Percentiles rank a stretch among this genome's conserved stretches.
Conservation (phyloP, 345 rosid genomes). For the Mercurialis annua region DNA sequence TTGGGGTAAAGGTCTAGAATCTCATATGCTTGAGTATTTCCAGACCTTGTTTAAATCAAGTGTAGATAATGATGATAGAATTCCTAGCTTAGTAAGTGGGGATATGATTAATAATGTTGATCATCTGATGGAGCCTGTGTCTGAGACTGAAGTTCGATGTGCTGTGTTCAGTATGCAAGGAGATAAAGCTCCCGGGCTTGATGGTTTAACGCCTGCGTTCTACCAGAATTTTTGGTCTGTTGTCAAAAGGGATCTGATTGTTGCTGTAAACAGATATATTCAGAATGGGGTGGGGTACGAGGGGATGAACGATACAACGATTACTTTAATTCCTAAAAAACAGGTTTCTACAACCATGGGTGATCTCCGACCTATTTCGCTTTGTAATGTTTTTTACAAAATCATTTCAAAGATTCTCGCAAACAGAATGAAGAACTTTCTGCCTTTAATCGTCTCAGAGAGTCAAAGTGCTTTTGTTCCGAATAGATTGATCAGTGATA, state of each 20-base stretch:
- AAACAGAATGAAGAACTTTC: background rate
- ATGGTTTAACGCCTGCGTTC: background rate
- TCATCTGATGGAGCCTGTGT: too few species aligned
- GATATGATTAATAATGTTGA: too few species aligned
- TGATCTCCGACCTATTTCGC: background rate
- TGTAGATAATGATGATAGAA: too few species aligned
- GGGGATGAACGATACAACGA: background rate
- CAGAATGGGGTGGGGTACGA: background rate
- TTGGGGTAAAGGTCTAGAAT: too few species aligned
- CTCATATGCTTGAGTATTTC: too few species aligned
- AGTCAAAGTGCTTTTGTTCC: background rate
- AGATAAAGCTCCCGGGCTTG: background rate
- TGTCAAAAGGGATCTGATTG: background rate
- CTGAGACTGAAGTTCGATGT: too few species aligned
- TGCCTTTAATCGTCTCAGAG: background rate
- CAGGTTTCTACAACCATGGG: background rate
- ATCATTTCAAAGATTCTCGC: background rate
- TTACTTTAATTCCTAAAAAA: background rate
- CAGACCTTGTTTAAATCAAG: too few species aligned
- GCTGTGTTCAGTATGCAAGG: background rate
- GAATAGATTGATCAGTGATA: background rate
- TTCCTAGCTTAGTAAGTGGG: too few species aligned
- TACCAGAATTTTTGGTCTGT: background rate
- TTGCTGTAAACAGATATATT: background rate
- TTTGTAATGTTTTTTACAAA: background rate